Base-by-base conservation (phyloP, 345 rosid genomes). In the Populus ilicifolia region DNA sequence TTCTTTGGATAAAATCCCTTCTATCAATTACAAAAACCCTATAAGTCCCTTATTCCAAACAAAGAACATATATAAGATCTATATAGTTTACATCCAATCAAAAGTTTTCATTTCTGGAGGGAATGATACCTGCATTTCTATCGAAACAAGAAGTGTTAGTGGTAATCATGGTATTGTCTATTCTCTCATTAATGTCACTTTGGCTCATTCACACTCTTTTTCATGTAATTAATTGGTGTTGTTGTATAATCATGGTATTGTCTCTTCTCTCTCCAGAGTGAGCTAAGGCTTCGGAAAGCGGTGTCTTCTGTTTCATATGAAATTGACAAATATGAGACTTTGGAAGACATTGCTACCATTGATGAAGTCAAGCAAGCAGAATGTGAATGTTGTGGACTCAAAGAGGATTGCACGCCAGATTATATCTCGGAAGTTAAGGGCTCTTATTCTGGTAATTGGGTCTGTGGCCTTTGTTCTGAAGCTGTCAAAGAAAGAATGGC, bases 381-480 rank as follows among this genome's bases (percentile, higher is more conserved):
- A 78, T 89, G 92, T 35, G 85, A 80, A 20, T 87, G 90, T 33
- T 87, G 89, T 46, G 92, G 90, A 43, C 77, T 89, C 35, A 77
- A 80, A 72, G 90, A 89, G 54, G 89, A 85, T 20, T 87, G 89
- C 85, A 89, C 89, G 17, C 48, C 33, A 6, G 67, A 80, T 33
- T 87, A 84, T 66, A 83, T 85, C 17, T 69, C 72, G 8, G 77
- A 80, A 82, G 79, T 89, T 3, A 80, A 54, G 75, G 46, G 48
- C 25, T 67, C 59, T 21, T 59, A 82, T 33, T 83, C 85, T 1
- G 90, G 85, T 2, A 78, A 67, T 10, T 87, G 92, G 92, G 78
- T 89, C 1, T 86, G 92, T n/a, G 89, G 90, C 16, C 89, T 89
- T 21, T 89, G 92, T 75, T 83, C 86, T 0, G 92, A 81, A 72